phyloP scores from a whole-genome alignment of 2,329 filamentous ascomycete species.

The Stagonosporopsis cucurbitacearum region DNA sequence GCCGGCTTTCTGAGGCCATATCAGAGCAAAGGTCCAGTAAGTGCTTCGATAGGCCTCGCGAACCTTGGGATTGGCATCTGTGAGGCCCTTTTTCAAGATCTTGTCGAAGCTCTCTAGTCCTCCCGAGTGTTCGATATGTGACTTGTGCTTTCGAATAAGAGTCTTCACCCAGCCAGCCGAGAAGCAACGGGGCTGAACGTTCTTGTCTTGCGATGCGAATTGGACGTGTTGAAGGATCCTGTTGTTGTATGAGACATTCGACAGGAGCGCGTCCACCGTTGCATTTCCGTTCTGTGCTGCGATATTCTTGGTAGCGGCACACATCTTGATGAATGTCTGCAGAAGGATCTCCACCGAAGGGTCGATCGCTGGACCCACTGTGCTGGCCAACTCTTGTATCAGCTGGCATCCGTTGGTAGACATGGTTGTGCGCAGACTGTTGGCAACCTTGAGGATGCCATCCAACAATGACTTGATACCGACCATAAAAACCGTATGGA shows the following conservation, averaged over 20 bases:
- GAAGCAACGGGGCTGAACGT: constrained; percentile 82
- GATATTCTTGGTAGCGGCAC: constrained; percentile 90
- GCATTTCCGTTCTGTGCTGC: constrained; percentile 80
- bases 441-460: constrained; percentile 84
- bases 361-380: constrained; percentile 79
- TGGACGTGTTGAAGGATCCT: constrained; percentile 87
- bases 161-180: constrained; percentile 84
- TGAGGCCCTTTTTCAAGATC: constrained; percentile 85
- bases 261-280: constrained; percentile 81
- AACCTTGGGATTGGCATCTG: constrained; percentile 87
- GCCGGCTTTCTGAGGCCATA: constrained; percentile 81
- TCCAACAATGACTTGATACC: constrained; percentile 79
- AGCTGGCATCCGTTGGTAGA: constrained; percentile 85
- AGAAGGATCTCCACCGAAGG: constrained; percentile 88
- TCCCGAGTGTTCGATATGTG: constrained; percentile 81
- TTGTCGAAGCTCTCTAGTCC: constrained; percentile 86
- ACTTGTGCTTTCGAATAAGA: constrained; percentile 81
- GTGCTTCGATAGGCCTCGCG: constrained; percentile 83
- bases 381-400: constrained; percentile 82
- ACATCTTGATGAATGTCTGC: constrained; percentile 88
- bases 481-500: constrained; percentile 70
- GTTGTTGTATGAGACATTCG: constrained; percentile 77
- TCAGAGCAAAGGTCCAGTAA: constrained; percentile 81
- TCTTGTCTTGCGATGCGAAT: constrained; percentile 87
- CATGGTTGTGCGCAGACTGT: constrained; percentile 85